Conservation (phyloP, 768 basidiomycete genomes). For the Leucosporidium creatinivorum region DNA sequence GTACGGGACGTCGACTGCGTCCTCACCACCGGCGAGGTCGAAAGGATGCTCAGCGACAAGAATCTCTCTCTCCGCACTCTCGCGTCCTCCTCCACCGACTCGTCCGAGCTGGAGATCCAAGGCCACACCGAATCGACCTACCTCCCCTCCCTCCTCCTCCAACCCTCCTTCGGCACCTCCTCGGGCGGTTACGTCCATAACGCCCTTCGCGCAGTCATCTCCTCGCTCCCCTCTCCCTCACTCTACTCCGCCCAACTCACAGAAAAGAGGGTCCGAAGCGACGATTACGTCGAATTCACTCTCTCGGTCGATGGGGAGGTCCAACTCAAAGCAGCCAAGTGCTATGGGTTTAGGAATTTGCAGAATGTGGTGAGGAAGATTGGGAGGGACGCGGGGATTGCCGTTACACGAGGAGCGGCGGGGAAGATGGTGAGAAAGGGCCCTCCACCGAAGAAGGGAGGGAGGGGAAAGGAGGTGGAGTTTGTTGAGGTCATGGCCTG, state of each 20-base stretch:
- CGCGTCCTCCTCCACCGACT: constrained; percentile 30
- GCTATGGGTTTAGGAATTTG: constrained; percentile 94
- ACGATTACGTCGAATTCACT: constrained; percentile 41
- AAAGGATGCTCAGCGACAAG: constrained; percentile 72
- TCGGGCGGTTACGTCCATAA: constrained; percentile 89
- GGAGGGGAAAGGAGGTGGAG: constrained; percentile 55
- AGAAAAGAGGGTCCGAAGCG: constrained; percentile 39
- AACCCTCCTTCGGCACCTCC: constrained; percentile 65
- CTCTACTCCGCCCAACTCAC: constrained; percentile 29
- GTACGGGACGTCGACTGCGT: constrained; percentile 96
- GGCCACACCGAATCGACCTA: constrained; percentile 56
- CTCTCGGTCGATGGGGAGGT: constrained; percentile 1
- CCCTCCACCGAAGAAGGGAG: constrained; percentile 31
- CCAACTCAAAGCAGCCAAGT: constrained; percentile 86
- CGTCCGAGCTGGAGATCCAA: constrained; percentile 11
- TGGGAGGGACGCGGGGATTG: constrained; percentile 71
- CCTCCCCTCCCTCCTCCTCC: constrained; percentile 42
- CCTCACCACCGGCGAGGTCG: constrained; percentile 89
- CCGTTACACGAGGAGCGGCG: constrained; percentile 63
- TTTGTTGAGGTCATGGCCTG: constrained; percentile 99
- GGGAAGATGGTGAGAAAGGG: constrained; percentile 41
- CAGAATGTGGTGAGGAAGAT: constrained; percentile 94
- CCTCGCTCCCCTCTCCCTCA: constrained; percentile 29
- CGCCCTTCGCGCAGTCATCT: constrained; percentile 55
- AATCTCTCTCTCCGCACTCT: constrained; percentile 70